Base-by-base conservation (phyloP, 2,329 filamentous ascomycete genomes). In the Fusarium tupiense region DNA sequence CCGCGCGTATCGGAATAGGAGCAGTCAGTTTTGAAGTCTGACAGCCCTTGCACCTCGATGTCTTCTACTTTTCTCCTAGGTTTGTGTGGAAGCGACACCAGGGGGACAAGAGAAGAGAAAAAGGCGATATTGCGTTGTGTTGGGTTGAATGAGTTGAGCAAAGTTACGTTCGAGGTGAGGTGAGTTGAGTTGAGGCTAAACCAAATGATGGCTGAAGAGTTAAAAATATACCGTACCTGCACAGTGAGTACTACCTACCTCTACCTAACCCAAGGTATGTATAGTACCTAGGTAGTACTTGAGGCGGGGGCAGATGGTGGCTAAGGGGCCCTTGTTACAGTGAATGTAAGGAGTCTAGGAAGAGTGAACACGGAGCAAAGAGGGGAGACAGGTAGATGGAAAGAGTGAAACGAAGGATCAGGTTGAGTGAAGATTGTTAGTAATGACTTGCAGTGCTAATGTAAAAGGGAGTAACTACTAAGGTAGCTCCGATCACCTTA, bases 181-280 rank as follows among this genome's bases (percentile, higher is more conserved):
- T 43, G 63, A 52, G 64, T 56, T 37, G 60, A 66, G 67, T 67
- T 67, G 61, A 67, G 67, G 61, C 68, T 72, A 72, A 67, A 64
- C 53, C 40, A 38, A 40, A 72, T 57, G 60, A 64, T 74, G 71
- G 63, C 72, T 74, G 71, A 74, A 61, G 63, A 57, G 67, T 59
- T 74, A 65, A 74, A 74, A 74, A 74, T 74, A 74, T 56, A 73
- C 67, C 41, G 66, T 70, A 70, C 67, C 61, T 66, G 61, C 57
- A 73, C 71, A 68, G 62, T 60, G 31, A 67, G 56, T 56, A 52
- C n/a, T 59, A 52, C n/a, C 33, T 35, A 35, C 33, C 33, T 35
- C 33, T 35, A 35, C 33, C 33, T 35, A 35, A 35, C 33, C 22
- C 49, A 35, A 53, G 31, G 31, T 60, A 37, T 17, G 35, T 37